Conservation (phyloP, 2,329 filamentous ascomycete species). For the Penicillium occitanis region DNA sequence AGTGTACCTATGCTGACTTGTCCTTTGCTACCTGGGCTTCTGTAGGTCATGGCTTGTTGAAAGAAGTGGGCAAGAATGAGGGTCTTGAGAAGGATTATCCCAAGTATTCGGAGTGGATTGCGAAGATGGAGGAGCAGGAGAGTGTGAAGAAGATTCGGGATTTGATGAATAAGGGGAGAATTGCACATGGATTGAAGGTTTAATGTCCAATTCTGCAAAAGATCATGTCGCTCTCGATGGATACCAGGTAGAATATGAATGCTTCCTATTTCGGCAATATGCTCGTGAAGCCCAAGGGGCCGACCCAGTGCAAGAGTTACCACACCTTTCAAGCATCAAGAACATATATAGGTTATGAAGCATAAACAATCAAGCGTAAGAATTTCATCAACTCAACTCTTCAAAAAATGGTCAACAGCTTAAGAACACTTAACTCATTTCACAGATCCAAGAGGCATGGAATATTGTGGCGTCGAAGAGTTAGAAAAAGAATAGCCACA, state of each 20-base stretch:
- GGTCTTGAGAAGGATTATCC: slow-evolving; percentile 1
- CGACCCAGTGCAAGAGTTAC: no score
- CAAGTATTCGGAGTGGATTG: slow-evolving; percentile 1
- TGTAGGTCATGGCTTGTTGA: slow-evolving; percentile 11
- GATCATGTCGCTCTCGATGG: not conserved
- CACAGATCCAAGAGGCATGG: not conserved
- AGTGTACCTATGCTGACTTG: slow-evolving; percentile 15
- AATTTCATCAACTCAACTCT: no score
- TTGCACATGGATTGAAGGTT: slow-evolving; percentile 16
- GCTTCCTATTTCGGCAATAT: slow-evolving; percentile 25
- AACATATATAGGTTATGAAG: no score
- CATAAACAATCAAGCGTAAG: no score
- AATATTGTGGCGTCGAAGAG: no score
- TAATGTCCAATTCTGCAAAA: not conserved
- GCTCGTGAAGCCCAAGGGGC: not conserved
- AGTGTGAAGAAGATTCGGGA: slow-evolving; percentile 11
- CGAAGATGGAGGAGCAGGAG: not conserved
- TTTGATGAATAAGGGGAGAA: slow-evolving; percentile 4
- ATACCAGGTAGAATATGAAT: not conserved
- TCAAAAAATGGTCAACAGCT: no score
- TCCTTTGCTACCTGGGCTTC: slow-evolving; percentile 6
- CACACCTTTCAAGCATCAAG: no score
- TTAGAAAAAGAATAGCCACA: no score
- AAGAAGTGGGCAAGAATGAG: slow-evolving; percentile 7
- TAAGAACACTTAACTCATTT: no score